Conservation (phyloP, 257 asterid species). For the Agastache rugosa region DNA sequence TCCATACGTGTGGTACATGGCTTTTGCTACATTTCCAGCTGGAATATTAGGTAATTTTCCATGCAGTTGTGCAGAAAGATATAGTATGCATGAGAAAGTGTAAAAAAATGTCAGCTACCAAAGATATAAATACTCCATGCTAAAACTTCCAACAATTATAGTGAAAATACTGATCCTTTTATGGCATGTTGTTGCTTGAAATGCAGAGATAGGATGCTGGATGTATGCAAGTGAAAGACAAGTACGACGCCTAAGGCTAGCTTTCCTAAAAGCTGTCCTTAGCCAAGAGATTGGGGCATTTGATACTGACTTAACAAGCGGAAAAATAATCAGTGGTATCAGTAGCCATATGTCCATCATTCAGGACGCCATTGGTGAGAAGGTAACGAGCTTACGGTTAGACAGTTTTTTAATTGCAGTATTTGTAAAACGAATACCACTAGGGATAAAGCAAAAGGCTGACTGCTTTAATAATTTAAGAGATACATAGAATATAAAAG, state of each 20-base stretch:
- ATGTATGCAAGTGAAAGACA: constrained; percentile 87
- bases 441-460: background rate
- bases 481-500: background rate
- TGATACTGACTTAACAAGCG: constrained; percentile 75
- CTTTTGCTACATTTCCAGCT: constrained; percentile 85
- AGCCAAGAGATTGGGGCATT: constrained; percentile 80
- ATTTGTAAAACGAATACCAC: background rate
- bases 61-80: background rate
- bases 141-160: background rate
- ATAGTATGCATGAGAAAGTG: background rate
- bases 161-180: background rate
- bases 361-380: constrained; percentile 88
- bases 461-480: background rate
- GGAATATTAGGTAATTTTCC: constrained; percentile 65
- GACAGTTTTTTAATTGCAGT: background rate
- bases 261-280: constrained; percentile 61
- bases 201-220: constrained; percentile 91
- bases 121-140: background rate
- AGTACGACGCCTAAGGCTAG: constrained; percentile 65
- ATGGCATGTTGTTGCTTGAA: constrained; percentile 1
- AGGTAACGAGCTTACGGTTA: constrained; percentile 47
- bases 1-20: constrained; percentile 91
- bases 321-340: constrained; percentile 69
- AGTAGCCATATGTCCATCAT: constrained; percentile 73
- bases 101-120: background rate